phyloP scores from a whole-genome alignment of 306 rosid genomes.

The Rosa chinensis region DNA sequence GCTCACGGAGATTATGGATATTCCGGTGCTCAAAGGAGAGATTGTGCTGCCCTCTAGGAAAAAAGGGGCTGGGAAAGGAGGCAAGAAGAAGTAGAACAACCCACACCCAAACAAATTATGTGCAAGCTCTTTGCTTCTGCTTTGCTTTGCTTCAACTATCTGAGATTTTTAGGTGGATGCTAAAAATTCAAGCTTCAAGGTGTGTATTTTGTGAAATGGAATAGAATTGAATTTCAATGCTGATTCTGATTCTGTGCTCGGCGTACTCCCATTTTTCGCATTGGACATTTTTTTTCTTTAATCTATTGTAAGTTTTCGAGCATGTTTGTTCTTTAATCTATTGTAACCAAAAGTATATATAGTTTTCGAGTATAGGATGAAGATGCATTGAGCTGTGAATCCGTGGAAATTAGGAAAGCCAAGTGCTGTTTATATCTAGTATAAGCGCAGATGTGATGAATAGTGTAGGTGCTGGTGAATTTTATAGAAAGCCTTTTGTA shows the following conservation, averaged over 20 bases:
- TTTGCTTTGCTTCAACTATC: not conserved
- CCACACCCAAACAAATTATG: not conserved
- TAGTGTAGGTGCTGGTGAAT: not conserved
- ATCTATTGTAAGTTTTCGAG: not conserved
- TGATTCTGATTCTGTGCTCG: not conserved
- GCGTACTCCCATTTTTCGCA: not conserved
- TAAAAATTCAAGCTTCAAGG: constrained; percentile 3
- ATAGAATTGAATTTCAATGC: constrained; percentile 13
- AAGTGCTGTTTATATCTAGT: not conserved
- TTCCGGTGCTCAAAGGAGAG: constrained; percentile 87
- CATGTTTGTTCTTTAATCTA: not conserved
- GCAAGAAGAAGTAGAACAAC: constrained; percentile 65
- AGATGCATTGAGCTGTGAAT: not conserved
- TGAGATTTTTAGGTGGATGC: not conserved
- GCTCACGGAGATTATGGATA: constrained; percentile 58
- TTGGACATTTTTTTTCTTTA: not conserved
- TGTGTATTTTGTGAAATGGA: not conserved
- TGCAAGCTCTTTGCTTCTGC: not conserved
- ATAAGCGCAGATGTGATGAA: not conserved
- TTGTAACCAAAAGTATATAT: too few relatives aligned
- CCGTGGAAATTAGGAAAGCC: not conserved
- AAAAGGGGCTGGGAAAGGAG: constrained; percentile 56
- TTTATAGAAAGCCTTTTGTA: not conserved
- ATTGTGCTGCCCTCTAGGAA: constrained; percentile 66
- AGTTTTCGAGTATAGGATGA: too few relatives aligned